These are phyloP conservation scores for Gaultheria prostrata DNA, from an alignment of 148 eudicot species.

Conservation along the genomic window DNA sequence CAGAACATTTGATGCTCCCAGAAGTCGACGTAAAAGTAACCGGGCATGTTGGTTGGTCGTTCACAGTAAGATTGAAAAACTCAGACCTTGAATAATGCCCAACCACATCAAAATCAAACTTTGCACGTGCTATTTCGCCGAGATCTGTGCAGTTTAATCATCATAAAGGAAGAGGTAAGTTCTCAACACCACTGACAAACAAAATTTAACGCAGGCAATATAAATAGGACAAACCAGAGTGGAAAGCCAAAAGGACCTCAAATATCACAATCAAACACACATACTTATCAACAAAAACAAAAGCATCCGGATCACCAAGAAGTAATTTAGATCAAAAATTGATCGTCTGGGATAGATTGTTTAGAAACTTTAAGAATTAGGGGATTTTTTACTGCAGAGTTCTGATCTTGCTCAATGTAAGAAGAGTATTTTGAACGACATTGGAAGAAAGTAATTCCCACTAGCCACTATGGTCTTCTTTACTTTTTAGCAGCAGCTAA, in stretches of 20 bases:
- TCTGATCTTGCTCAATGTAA: neutral
- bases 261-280: neutral
- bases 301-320: neutral
- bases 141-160: conserved; percentile 53
- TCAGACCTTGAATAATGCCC: conserved; percentile 93
- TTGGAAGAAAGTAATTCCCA: conserved; percentile 7
- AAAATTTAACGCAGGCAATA: conserved; percentile 1
- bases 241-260: neutral
- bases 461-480: neutral
- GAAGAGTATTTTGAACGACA: neutral
- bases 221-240: neutral
- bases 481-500: too few relatives aligned
- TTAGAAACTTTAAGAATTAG: neutral
- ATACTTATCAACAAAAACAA: neutral
- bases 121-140: conserved; percentile 77
- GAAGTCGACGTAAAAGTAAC: conserved; percentile 70
- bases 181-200: neutral
- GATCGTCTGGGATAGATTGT: neutral
- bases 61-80: conserved; percentile 68
- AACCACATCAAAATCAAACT: conserved; percentile 89
- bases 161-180: neutral
- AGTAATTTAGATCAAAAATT: neutral
- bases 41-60: conserved; percentile 66
- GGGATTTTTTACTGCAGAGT: neutral
- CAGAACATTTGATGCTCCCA: conserved; percentile 43